Evolutionary conservation across 768 basidiomycete species (phyloP), one percentile per base, ranked within the genome.

Genomic region (Russula sp.): DNA sequence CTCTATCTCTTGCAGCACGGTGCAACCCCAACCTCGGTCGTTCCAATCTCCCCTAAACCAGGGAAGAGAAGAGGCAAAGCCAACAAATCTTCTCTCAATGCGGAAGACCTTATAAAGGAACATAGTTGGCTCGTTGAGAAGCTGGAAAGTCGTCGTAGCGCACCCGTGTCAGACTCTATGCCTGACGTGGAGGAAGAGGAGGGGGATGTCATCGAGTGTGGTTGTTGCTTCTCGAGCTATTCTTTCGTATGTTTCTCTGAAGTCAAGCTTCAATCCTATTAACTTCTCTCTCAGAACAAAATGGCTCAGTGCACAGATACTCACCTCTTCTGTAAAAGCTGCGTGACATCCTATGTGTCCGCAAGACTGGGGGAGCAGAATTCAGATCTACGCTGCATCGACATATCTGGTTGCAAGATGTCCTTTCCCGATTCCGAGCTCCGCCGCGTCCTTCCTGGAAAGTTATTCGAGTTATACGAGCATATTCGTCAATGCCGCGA

Each of bases 271-370:
- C 31, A 40, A 42, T 39, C 34, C 55, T 63, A 39, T 48, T 57
- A 34, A 34, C 18, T 61, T n/a, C 14, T 53, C 31, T 13, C 34
- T 56, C 69, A 95, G 91, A 82, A 83, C 45, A 84, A 88, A 68
- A 89, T 94, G 86, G 79, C 91, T 2, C 93, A 95, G 75, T 96
- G 94, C 69, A 85, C 89, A 0, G 93, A 94, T 59, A 85, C 88
- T 0, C 94, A 97, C 71, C 82, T 94, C 2, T 97, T 96, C 76
- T 96, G 94, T 73, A 77, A 72, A 39, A 74, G 78, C 1, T 96
- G 94, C 71, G 81, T 91, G 73, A 81, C 74, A 1, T 75, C 80
- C 2, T 89, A 93, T 69, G 85, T 86, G 1, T 82, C 85, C 39
- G 86, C 78, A 32, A 78, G 84, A 35, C 80, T 95, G 11, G 86